Evolutionary conservation across 495 filamentous ascomycete species (phyloP), one percentile per base, ranked within the genome.

Genomic region (Tuber indicum): DNA sequence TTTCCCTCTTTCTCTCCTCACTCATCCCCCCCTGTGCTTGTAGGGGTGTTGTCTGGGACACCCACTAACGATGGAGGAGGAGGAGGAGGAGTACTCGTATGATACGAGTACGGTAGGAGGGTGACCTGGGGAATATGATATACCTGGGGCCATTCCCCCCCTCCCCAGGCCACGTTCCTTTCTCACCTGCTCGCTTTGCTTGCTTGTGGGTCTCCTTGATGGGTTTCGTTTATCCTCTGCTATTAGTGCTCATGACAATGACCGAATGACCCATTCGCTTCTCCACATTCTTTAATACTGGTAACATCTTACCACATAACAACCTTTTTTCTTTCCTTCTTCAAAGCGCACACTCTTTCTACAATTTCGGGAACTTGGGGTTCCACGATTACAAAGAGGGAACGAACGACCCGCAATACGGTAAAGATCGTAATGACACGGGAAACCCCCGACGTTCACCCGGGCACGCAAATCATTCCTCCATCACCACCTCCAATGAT

Each of bases 31-130:
- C 58, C 58, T 66, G 58, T 32, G 26, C 26, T 32, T 66, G 58
- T 92, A 0, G 95, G 95, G 0, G 93, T 93, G 0, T 83, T 81
- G 39, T 93, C 97, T 81, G 93, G 93, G 36, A 97, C 96, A 12
- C 92, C 91, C 96, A 86, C 91, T 90, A n/a, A 97, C 92, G 74
- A 89, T 92, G 72, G 86, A 91, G 58, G 81, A 96, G 75, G 85
- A 97, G 10, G 89, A 86, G 21, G n/a, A 32, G 32, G 32, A 32
- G 32, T 1, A 32, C 32, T 32, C 32, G 32, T 32, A 32, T 32
- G 32, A 32, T 32, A 32, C 32, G 84, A 87, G 23, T 47, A 19
- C 85, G 97, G 77, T 89, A 90, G 84, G 26, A 66, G 58, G 32
- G 14, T 26, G 14, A 36, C 26, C 5, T 66, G 58, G 58, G n/a